Conservation (phyloP, 139 green algal species). For the Volvox reticuliferus region DNA sequence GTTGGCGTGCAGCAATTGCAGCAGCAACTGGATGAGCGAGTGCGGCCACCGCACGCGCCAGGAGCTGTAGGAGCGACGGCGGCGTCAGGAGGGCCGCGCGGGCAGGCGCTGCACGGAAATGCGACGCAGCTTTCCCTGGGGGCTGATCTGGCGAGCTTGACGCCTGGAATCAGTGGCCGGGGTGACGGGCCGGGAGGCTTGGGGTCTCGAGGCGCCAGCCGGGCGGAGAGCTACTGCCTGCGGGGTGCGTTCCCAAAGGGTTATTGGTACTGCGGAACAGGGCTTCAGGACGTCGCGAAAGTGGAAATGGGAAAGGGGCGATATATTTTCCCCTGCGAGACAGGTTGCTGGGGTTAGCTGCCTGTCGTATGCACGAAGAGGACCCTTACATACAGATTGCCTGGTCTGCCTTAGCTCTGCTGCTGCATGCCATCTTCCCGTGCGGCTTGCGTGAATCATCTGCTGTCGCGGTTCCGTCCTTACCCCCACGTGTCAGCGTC, state of each 20-base stretch:
- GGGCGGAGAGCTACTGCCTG: conserved; percentile 41
- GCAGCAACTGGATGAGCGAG: conserved; percentile 29
- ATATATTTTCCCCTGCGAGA: too few species aligned
- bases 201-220: background rate
- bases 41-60: conserved; percentile 10
- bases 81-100: background rate
- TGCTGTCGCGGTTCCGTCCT: too few species aligned
- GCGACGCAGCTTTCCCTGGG: background rate
- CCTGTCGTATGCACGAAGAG: too few species aligned
- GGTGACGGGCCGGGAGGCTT: background rate
- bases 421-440: too few species aligned
- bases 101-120: background rate
- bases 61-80: background rate
- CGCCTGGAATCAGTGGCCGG: conserved; percentile 33
- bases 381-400: too few species aligned
- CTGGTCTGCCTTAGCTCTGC: too few species aligned
- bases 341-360: too few species aligned
- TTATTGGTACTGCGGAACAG: too few species aligned
- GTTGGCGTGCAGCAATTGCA: conserved; percentile 9
- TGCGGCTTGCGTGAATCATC: too few species aligned
- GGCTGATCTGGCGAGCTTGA: background rate
- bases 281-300: too few species aligned
- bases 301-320: too few species aligned
- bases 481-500: too few species aligned
- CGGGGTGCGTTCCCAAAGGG: background rate